A percentile compares a stretch with the other conserved stretches of the same genome.
Evolutionary conservation across 2,329 filamentous ascomycete species (phyloP).

Genomic region (Diaporthe caulivora): DNA sequence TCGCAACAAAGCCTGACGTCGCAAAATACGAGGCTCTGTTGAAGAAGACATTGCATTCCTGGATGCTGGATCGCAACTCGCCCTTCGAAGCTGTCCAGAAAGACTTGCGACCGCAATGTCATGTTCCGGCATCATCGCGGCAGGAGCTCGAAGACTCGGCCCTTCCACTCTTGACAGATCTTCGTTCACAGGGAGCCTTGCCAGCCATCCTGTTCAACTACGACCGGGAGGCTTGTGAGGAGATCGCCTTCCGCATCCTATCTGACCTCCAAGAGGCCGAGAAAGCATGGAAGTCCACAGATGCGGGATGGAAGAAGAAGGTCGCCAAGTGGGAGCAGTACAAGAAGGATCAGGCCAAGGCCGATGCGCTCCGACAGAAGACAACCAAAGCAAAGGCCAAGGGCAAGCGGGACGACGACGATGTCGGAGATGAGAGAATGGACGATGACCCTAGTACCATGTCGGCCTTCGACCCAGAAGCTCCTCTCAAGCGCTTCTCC

Average conservation of each 20-base stretch:
- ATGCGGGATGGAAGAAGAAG: slow-evolving; percentile 70
- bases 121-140: slow-evolving; percentile 20
- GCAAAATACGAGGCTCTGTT: slow-evolving; percentile 73
- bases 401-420: slow-evolving; percentile 54
- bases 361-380: slow-evolving; percentile 32
- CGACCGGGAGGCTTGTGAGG: slow-evolving; percentile 74
- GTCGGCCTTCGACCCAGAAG: slow-evolving; percentile 76
- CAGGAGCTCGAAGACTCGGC: slow-evolving; percentile 30
- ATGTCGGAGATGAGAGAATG: slow-evolving; percentile 57
- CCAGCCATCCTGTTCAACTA: slow-evolving; percentile 85
- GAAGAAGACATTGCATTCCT: slow-evolving; percentile 68
- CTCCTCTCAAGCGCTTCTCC: slow-evolving; percentile 72
- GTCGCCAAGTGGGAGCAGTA: slow-evolving; percentile 70
- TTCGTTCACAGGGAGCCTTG: slow-evolving; percentile 67
- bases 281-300: slow-evolving; percentile 66
- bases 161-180: slow-evolving; percentile 34
- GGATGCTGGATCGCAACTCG: slow-evolving; percentile 67
- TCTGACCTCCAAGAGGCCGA: slow-evolving; percentile 67
- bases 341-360: slow-evolving; percentile 57
- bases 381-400: slow-evolving; percentile 46
- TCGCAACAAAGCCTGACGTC: slow-evolving; percentile 75
- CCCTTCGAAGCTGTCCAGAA: slow-evolving; percentile 58
- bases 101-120: slow-evolving; percentile 53
- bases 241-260: slow-evolving; percentile 64
- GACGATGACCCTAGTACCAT: slow-evolving; percentile 70